Evolutionary conservation across 2,329 filamentous ascomycete genomes (phyloP).

Genomic region (Dothidotthia symphoricarpi): DNA sequence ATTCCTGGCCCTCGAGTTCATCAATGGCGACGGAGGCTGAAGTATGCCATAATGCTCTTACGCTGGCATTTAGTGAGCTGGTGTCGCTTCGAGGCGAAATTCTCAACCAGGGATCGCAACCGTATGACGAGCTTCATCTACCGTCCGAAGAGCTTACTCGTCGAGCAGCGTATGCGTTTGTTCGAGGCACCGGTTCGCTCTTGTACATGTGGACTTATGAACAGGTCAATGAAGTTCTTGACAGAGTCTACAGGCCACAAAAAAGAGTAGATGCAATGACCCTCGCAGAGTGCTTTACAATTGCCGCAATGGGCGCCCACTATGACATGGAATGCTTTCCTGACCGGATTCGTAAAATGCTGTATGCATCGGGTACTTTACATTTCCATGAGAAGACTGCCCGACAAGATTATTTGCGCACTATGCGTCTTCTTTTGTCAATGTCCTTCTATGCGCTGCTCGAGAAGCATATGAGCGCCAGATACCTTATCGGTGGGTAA

Average conservation of each 20-base stretch:
- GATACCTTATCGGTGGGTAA: conserved; percentile 37
- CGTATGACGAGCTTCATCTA: conserved; percentile 29
- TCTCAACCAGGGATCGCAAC: conserved; percentile 19
- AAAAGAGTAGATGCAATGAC: conserved; percentile 31
- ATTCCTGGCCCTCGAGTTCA: conserved; percentile 19
- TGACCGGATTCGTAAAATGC: conserved; percentile 27
- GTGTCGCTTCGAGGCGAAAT: conserved; percentile 34
- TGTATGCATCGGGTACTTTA: conserved; percentile 37
- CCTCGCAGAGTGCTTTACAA: conserved; percentile 37
- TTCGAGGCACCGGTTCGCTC: conserved; percentile 38
- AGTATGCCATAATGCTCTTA: conserved; percentile 36
- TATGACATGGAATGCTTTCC: conserved; percentile 40
- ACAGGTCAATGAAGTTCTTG: conserved; percentile 34
- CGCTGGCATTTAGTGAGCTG: conserved; percentile 37
- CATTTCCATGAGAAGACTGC: conserved; percentile 36
- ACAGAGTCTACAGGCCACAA: conserved; percentile 36
- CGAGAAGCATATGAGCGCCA: conserved; percentile 42
- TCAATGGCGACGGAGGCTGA: conserved; percentile 26
- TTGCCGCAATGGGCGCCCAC: conserved; percentile 40
- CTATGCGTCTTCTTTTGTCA: conserved; percentile 38
- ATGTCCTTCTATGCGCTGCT: conserved; percentile 40
- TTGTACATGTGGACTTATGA: conserved; percentile 37
- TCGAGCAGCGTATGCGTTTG: conserved; percentile 37
- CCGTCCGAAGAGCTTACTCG: conserved; percentile 31
- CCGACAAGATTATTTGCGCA: conserved; percentile 30